Base-by-base conservation (phyloP, 768 basidiomycete species). In the Phlebiopsis gigantea region DNA sequence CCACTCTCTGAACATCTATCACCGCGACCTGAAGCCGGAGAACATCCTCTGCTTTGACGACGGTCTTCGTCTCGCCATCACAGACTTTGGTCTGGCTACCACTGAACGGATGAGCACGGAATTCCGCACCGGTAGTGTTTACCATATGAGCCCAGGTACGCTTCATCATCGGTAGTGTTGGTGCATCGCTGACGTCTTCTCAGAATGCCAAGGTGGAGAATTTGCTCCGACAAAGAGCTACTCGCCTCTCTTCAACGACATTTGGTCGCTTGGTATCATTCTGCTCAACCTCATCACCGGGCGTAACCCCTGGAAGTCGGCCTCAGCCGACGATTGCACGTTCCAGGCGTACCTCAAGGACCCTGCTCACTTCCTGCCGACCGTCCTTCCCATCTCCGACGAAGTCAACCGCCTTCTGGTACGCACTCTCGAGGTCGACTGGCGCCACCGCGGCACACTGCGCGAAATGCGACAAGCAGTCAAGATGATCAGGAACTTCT, bases 21-120 rank as follows among this genome's bases (percentile, higher is more conserved):
- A 98, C 70, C 90, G 96, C 45, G 96, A 98, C 70, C 75, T 99
- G 67, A 99, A 98, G 77, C 96, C 96, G 4, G 96, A 99, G 75
- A 97, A 92, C 69, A 83, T 97, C 56, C 77, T 98, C 46, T 95
- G 93, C 71, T 88, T 87, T 75, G 79, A 87, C 68, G 72, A 79
- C 61, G 94, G 93, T 47, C 75, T 79, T 61, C 78, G 82, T 50
- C 81, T 97, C 52, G 86, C 90, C 51, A 81, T 98, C 60, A 95
- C 94, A 34, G 96, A 98, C 73, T 98, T 98, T 70, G 96, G 96
- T 22, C 81, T 98, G 6, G 88, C 95, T 2, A 97, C 95, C 4
- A 88, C 88, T 21, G 93, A 96, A 61, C 82, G 81, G 66, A 76
- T 82, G 55, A 93, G 91, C 65, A 81, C 81, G 54, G 95, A 98